Percentiles rank a stretch among this genome's conserved stretches.
These are phyloP conservation scores for Scortechinia acanthostroma DNA, from an alignment of 2,329 filamentous ascomycete genomes.

Conservation along the genomic window DNA sequence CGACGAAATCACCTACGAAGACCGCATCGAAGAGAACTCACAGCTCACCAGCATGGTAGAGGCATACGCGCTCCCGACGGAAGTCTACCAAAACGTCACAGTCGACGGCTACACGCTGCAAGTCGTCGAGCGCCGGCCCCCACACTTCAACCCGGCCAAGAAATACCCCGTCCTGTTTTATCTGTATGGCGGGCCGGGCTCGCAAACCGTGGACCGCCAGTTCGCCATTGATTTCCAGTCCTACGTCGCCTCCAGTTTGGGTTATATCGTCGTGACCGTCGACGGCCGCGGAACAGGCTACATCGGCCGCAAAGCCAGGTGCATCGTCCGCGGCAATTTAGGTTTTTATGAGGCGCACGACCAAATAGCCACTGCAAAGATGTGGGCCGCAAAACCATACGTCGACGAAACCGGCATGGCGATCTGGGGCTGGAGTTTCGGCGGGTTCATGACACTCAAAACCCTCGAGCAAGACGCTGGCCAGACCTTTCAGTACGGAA, in stretches of 20 bases:
- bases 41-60: slow-evolving; percentile 55
- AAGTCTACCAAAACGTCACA: slow-evolving; percentile 68
- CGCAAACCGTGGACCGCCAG: slow-evolving; percentile 74
- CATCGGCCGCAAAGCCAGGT: slow-evolving; percentile 76
- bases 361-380: slow-evolving; percentile 83
- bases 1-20: slow-evolving; percentile 54
- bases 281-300: slow-evolving; percentile 90
- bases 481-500: slow-evolving; percentile 86
- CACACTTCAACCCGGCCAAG: slow-evolving; percentile 76
- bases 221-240: slow-evolving; percentile 86
- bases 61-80: slow-evolving; percentile 71
- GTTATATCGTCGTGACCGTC: slow-evolving; percentile 90
- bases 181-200: slow-evolving; percentile 91
- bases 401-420: slow-evolving; percentile 76
- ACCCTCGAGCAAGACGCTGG: slow-evolving; percentile 87
- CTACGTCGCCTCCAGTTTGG: slow-evolving; percentile 76
- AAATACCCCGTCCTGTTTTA: slow-evolving; percentile 92
- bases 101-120: slow-evolving; percentile 70
- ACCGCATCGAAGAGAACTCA: slow-evolving; percentile 73
- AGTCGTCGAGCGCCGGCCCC: slow-evolving; percentile 77
- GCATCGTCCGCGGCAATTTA: slow-evolving; percentile 74
- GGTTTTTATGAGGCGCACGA: slow-evolving; percentile 83
- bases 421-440: slow-evolving; percentile 98
- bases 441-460: slow-evolving; percentile 91
- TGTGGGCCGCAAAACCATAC: slow-evolving; percentile 75